Conservation (phyloP, 345 rosid species). For the Excoecaria cochinchinensis region DNA sequence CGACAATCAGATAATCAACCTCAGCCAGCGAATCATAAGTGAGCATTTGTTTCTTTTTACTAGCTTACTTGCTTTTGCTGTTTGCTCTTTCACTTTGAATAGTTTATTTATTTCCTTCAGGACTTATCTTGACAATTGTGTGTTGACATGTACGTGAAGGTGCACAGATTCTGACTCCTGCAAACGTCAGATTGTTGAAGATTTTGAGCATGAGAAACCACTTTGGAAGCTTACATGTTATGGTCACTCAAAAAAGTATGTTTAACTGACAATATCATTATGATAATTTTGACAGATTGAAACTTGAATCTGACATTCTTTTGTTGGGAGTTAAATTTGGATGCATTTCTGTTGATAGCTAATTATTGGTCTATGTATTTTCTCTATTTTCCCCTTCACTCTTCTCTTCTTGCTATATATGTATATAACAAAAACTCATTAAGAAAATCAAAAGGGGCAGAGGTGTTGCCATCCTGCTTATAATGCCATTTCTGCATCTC, state of each 20-base stretch:
- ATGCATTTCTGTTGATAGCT: no score
- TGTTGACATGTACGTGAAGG: conserved; percentile 34
- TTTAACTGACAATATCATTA: not conserved
- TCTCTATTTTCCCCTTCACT: not conserved
- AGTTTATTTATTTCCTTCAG: conserved; percentile 7
- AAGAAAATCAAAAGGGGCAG: not conserved
- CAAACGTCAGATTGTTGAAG: conserved; percentile 59
- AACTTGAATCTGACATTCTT: not conserved
- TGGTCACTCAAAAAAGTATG: conserved; percentile 73
- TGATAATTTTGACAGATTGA: conserved; percentile 3
- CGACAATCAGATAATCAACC: conserved; percentile 50
- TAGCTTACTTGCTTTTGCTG: not conserved
- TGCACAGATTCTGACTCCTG: conserved; percentile 87
- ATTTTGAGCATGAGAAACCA: conserved; percentile 77
- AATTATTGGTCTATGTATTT: not conserved
- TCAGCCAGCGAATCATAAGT: conserved; percentile 64
- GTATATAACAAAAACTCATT: no score
- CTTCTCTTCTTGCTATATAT: not conserved
- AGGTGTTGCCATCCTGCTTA: not conserved
- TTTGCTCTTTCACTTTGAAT: conserved; percentile 1
- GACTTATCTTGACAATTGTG: conserved; percentile 5
- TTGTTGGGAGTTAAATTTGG: no score
- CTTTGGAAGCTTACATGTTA: conserved; percentile 94
- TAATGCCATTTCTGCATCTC: not conserved
- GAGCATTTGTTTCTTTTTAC: conserved; percentile 18